Evolutionary conservation across 2,329 filamentous ascomycete species (phyloP), one percentile per base, ranked within the genome.

Genomic region (Arthrobotrys sinensis): DNA sequence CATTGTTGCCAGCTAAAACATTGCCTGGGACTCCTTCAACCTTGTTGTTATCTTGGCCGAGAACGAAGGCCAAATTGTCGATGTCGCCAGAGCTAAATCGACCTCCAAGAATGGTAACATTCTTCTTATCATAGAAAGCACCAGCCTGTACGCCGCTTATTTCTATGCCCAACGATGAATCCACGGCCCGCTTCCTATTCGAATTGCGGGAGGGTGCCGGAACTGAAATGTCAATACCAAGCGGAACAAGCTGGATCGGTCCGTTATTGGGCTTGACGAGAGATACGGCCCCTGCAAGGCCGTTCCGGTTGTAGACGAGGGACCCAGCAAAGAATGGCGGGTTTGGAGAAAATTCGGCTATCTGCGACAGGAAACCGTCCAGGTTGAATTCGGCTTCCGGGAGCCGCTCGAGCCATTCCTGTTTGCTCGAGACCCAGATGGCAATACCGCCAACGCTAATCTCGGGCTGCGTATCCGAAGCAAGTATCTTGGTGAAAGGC

Each of bases 351-450:
- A 93, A 86, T 66, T 91, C 87, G n/a, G 92, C 88, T 45, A 91
- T 87, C 5, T 93, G 88, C 16, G 91, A 92, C 53, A 99, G 87
- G 70, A 90, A 86, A 43, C 96, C 96, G 73, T 88, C 87, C 81
- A 96, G 88, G 5, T 89, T 87, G 68, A 92, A 90, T 36, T 90
- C 87, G 6, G 88, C 85, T 5, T 89, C 86, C 40, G 90, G 84
- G 16, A 97, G 85, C 81, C 96, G 96, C 82, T 93, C 90, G 14
- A 99, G 87, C 96, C 96, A 99, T 83, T 96, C 96, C 73, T 87
- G 88, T 79, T 88, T 87, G 2, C 94, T 96, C 2, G 93, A 93
- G 6, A 98, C 91, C 96, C 96, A 99, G 43, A 98, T 87, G 12
- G 93, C 95, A 82, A 99, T 93, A 1, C 94, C 94, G 63, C 89